phyloP scores from a whole-genome alignment of 495 filamentous ascomycete genomes.

The Aspergillus sclerotiicarbonarius region DNA sequence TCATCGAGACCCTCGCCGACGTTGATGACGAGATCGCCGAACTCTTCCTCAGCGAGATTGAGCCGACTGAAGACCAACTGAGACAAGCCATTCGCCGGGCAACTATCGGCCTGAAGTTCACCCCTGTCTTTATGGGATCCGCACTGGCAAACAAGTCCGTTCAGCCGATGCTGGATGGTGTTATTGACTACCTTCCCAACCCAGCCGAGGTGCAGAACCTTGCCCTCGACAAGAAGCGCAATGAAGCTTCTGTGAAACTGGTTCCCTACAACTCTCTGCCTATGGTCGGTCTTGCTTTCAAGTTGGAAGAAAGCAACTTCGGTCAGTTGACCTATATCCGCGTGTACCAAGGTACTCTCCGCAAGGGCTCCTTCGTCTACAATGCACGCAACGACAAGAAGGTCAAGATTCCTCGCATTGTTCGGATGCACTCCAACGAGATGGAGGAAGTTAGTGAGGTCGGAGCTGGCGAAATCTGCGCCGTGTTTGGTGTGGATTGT shows the following conservation, averaged over 20 bases:
- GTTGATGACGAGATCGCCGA: constrained; percentile 99
- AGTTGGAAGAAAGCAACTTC: constrained; percentile 98
- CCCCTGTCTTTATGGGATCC: constrained; percentile 93
- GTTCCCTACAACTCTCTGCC: constrained; percentile 89
- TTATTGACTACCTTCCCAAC: constrained; percentile 95
- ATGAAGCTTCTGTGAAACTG: constrained; percentile 78
- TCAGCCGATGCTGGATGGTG: constrained; percentile 95
- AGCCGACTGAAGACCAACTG: constrained; percentile 75
- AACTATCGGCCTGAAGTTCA: constrained; percentile 87
- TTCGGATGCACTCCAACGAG: constrained; percentile 99
- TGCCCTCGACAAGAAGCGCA: constrained; percentile 77
- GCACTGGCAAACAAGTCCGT: constrained; percentile 93
- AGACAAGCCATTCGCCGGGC: constrained; percentile 86
- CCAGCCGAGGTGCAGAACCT: constrained; percentile 86
- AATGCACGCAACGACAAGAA: constrained; percentile 94
- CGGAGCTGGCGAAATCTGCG: constrained; percentile 95
- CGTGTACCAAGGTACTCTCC: constrained; percentile 92
- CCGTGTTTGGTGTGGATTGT: constrained; percentile 97
- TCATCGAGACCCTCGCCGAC: constrained; percentile 95
- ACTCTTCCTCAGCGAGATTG: constrained; percentile 83
- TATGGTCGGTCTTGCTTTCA: constrained; percentile 96
- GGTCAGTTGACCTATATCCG: constrained; percentile 98
- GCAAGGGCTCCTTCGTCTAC: constrained; percentile 85
- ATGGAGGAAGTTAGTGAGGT: constrained; percentile 96
- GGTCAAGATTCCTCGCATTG: constrained; percentile 94